These are phyloP conservation scores for Leishmania tarentolae DNA, from an alignment of 208 protist species.

Conservation along the genomic window DNA sequence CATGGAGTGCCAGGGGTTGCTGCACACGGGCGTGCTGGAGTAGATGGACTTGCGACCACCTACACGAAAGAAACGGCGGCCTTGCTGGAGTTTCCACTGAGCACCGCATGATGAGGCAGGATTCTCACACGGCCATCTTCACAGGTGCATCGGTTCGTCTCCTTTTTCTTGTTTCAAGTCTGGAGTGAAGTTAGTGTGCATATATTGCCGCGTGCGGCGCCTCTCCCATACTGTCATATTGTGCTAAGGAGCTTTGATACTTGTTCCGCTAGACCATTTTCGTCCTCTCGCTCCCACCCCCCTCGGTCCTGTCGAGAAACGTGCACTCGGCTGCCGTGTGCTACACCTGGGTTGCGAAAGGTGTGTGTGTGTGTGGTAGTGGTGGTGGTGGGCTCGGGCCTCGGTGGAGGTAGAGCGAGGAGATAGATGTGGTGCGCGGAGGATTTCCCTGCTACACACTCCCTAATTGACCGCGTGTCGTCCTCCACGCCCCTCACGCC, in stretches of 20 bases:
- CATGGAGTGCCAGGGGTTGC: conserved; percentile 53
- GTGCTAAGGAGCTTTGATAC: not conserved
- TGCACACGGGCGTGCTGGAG: conserved; percentile 74
- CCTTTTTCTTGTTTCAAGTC: not conserved
- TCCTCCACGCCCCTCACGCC: not conserved
- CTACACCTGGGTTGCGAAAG: not conserved
- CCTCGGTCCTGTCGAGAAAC: not conserved
- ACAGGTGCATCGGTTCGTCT: not conserved
- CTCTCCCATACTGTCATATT: not conserved
- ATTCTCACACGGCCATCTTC: not conserved
- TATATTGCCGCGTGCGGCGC: not conserved
- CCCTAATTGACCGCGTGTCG: not conserved
- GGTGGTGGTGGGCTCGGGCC: not conserved
- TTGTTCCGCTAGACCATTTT: not conserved
- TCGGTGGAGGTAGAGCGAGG: not conserved
- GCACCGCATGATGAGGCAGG: not conserved
- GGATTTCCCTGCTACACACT: not conserved
- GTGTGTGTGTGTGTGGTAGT: no score
- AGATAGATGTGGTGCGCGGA: not conserved
- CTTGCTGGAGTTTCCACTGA: not conserved
- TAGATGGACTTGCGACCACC: conserved; percentile 17
- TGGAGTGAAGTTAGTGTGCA: not conserved
- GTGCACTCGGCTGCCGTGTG: not conserved
- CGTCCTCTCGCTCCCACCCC: not conserved
- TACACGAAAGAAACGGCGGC: not conserved